Evolutionary conservation across 805 yeast species (phyloP), one percentile per base, ranked within the genome.

Genomic region (Candida schatavii): DNA sequence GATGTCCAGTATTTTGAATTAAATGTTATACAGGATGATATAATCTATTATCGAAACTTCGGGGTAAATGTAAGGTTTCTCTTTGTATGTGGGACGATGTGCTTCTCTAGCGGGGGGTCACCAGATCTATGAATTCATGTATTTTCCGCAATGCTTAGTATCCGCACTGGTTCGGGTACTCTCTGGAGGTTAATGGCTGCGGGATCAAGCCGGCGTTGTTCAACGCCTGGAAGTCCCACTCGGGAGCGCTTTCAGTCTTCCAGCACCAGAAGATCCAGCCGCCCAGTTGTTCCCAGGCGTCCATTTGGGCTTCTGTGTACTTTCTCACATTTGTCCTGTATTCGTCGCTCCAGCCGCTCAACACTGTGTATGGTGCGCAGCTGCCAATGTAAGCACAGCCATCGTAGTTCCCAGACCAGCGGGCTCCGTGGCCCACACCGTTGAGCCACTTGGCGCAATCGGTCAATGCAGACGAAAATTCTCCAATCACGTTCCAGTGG

Each of bases 191-290:
- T 35, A 88, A 67, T 21, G 97, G 97, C 61, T 78, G 84, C 36
- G 97, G 97, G 75, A 90, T 83, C 30, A 88, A 57, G 21, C 79
- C 82, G 42, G 75, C 61, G 15, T 62, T 70, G 17, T 77, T 62
- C 52, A 90, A 75, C 48, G 70, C 68, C 53, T 73, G 70, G 68
- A 86, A 75, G 64, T 87, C 96, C 97, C 97, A 90, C 61, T 90
- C 97, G 41, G 83, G 60, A 17, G 87, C 71, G 50, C 64, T 65
- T 66, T 90, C 97, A 21, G 96, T 85, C 73, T 89, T 90, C 84
- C 88, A 89, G 61, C 84, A 79, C 97, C 97, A 90, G 72, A 86
- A 84, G 44, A 88, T 77, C 97, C 97, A 90, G 25, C 98, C 98
- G 27, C 72, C 76, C 44, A 80, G 74, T 52, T 75, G 75, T 54